A percentile compares a stretch with the other conserved stretches of the same genome.
Evolutionary conservation across 176 grass and related monocot species (phyloP).

Genomic region (Stipa capillata): DNA sequence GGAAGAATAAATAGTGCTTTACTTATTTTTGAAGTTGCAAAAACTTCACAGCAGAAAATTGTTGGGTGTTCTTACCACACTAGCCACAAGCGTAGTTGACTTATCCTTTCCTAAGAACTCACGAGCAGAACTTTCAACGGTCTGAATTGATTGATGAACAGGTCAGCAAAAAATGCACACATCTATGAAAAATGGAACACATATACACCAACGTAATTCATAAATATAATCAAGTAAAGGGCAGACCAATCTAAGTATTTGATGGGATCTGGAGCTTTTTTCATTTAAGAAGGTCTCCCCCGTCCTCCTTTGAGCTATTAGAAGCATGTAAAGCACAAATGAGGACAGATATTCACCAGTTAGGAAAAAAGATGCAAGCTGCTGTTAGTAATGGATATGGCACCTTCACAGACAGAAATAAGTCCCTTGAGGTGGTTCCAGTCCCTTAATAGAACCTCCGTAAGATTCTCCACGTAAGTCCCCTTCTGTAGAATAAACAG

Average conservation of each 20-base stretch:
- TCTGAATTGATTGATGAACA: slow-evolving; percentile 34
- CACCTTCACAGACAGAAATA: slow-evolving; percentile 91
- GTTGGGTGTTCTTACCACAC: slow-evolving; percentile 49
- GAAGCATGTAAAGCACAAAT: slow-evolving; percentile 19
- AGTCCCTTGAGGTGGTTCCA: slow-evolving; percentile 84
- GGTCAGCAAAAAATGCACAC: neutral
- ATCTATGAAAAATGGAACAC: neutral
- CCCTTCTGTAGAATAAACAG: slow-evolving; percentile 60
- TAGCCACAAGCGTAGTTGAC: slow-evolving; percentile 73
- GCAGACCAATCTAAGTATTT: slow-evolving; percentile 84
- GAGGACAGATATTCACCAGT: slow-evolving; percentile 4
- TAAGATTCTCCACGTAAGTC: slow-evolving; percentile 72
- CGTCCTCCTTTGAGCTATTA: slow-evolving; percentile 74
- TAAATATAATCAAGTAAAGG: slow-evolving; percentile 26
- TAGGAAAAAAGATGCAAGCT: neutral
- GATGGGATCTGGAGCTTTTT: slow-evolving; percentile 94
- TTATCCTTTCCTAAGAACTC: slow-evolving; percentile 80
- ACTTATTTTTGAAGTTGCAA: neutral
- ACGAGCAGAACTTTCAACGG: slow-evolving; percentile 76
- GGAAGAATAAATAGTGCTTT: neutral
- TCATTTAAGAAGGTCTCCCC: slow-evolving; percentile 86
- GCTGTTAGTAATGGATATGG: slow-evolving; percentile 6
- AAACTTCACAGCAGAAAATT: neutral
- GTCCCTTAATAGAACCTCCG: slow-evolving; percentile 69
- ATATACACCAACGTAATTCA: neutral